phyloP scores from a whole-genome alignment of 371 early-diverging fungal species.

The Lichtheimia ornata region DNA sequence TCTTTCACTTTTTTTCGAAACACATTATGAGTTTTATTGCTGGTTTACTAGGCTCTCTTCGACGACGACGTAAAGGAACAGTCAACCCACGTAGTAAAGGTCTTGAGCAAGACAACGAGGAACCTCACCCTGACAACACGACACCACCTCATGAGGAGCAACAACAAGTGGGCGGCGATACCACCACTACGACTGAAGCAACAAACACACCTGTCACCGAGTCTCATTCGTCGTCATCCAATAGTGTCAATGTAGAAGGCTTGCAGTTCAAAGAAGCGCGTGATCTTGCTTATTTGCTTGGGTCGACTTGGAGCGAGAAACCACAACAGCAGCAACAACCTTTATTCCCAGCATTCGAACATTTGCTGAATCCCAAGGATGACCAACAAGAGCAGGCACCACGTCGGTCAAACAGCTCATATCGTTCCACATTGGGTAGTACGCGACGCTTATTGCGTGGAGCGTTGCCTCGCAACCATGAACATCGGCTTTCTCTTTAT shows the following conservation, averaged over 20 bases:
- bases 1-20: constrained; percentile 1
- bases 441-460: background rate
- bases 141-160: no score
- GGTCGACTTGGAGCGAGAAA: background rate
- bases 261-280: constrained; percentile 13
- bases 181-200: no score
- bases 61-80: background rate
- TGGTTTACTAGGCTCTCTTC: background rate
- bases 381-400: constrained; percentile 3
- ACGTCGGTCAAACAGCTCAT: background rate
- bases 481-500: constrained; percentile 9
- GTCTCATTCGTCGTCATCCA: background rate
- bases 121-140: no score
- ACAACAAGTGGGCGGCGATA: no score
- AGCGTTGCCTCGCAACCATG: no score
- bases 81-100: background rate
- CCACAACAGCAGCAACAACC: background rate
- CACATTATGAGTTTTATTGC: constrained; percentile 1
- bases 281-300: constrained; percentile 8
- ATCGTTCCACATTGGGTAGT: no score
- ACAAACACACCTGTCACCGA: background rate
- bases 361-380: constrained; percentile 5
- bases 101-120: no score
- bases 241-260: constrained; percentile 9
- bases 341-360: constrained; percentile 8